These are phyloP conservation scores for Cercospora sesami DNA, from an alignment of 2,329 filamentous ascomycete species.

Conservation along the genomic window DNA sequence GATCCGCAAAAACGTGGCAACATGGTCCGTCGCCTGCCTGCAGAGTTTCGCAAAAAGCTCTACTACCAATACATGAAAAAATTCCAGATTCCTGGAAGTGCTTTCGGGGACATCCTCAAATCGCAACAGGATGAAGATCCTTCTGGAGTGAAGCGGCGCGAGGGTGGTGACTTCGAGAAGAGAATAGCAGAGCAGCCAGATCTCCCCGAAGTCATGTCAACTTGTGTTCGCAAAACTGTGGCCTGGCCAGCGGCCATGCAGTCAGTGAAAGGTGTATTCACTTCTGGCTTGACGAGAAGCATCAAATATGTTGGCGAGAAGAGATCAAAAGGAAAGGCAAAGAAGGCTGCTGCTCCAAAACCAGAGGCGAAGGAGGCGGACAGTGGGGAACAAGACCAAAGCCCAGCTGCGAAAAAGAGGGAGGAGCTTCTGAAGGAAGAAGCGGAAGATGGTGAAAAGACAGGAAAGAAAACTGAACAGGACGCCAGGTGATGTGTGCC, in stretches of 20 bases:
- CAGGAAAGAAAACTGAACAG: not conserved
- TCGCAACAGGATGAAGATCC: slow-evolving; percentile 67
- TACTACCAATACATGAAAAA: slow-evolving; percentile 96
- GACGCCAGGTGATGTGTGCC: not conserved
- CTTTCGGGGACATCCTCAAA: slow-evolving; percentile 83
- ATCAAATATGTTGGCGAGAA: slow-evolving; percentile 83
- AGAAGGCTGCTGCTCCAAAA: slow-evolving; percentile 21
- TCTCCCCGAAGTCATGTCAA: slow-evolving; percentile 68
- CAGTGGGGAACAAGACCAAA: not conserved
- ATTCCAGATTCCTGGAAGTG: slow-evolving; percentile 76
- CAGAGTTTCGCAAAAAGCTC: slow-evolving; percentile 79
- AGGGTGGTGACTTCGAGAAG: slow-evolving; percentile 82
- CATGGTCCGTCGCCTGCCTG: slow-evolving; percentile 90
- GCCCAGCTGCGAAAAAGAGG: slow-evolving; percentile 5
- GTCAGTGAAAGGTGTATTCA: slow-evolving; percentile 79
- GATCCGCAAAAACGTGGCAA: slow-evolving; percentile 86
- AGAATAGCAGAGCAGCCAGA: slow-evolving; percentile 75
- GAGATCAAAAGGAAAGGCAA: slow-evolving; percentile 46
- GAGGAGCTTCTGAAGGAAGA: slow-evolving; percentile 10
- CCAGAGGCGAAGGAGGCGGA: not conserved
- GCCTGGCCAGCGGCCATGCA: slow-evolving; percentile 89
- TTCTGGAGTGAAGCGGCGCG: slow-evolving; percentile 66
- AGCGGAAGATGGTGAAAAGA: slow-evolving; percentile 4
- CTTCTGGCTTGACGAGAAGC: slow-evolving; percentile 69
- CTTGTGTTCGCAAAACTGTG: slow-evolving; percentile 82